Conservation (phyloP, 164 flowering plant species). For the Liriodendron chinense region DNA sequence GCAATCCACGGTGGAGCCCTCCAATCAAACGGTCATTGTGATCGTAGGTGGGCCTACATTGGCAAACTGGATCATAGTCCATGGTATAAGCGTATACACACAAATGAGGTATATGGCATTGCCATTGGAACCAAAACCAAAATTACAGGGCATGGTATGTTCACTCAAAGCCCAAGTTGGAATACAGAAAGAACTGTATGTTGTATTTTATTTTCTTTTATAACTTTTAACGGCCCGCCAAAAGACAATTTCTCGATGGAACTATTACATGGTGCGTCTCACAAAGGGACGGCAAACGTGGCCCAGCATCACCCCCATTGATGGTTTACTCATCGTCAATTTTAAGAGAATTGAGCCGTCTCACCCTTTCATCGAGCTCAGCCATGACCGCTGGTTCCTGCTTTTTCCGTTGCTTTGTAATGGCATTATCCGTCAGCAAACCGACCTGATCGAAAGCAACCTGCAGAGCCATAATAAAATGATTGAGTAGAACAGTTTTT, state of each 20-base stretch:
- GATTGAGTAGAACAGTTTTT: neutral
- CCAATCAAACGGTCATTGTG: too few species aligned
- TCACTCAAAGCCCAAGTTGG: neutral
- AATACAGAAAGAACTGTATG: neutral
- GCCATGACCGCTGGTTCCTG: slow-evolving; percentile 96
- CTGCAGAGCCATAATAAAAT: slow-evolving; percentile 34
- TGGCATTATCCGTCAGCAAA: slow-evolving; percentile 68
- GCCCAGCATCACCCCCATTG: neutral
- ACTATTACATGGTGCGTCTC: neutral
- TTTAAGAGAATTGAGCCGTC: slow-evolving; percentile 60
- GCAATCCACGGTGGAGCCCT: too few species aligned
- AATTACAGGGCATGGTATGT: neutral
- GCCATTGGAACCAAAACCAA: neutral
- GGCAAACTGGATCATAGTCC: too few species aligned
- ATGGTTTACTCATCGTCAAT: slow-evolving; percentile 13
- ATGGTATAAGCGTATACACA: too few species aligned
- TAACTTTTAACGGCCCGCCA: neutral
- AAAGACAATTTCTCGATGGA: neutral
- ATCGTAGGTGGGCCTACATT: too few species aligned
- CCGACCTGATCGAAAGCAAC: slow-evolving; percentile 94
- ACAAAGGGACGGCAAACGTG: neutral
- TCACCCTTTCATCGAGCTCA: slow-evolving; percentile 82
- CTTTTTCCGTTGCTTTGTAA: slow-evolving; percentile 90
- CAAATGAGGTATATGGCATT: neutral
- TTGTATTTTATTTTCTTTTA: neutral